Base-by-base conservation (phyloP, 83 land plant species). In the Thuja plicata region DNA sequence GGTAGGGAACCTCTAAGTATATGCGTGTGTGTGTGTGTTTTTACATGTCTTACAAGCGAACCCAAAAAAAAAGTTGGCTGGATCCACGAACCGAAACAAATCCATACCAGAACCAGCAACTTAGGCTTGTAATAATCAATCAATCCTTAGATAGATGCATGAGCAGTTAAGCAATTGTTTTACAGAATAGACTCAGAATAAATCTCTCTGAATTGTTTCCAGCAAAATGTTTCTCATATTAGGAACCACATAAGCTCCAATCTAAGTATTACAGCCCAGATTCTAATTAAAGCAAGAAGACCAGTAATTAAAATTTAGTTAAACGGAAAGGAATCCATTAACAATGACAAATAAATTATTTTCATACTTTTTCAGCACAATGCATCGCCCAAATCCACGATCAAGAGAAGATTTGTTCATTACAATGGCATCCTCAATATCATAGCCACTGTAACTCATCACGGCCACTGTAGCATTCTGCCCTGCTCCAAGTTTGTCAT, bases 381-480 rank as follows among this genome's bases (percentile, higher is more conserved):
- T 96, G 86, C 99, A 98, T 32, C 99, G 99, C 19, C 99, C 99
- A 93, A 98, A 98, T 16, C 99, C 99, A 88, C 99, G 96, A 91
- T 98, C 99, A 78, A 98, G 91, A 88, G 99, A 98, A n/a, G 99
- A 92, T 79, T 98, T 98, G 88, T 98, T 98, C 99, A 98, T 97
- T 38, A 98, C 99, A 73, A 98, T 98, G 1, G 99, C 99, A 95
- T 98, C 99, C 90, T 98, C 99, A 90, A 98, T 98, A 88, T 98
- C 99, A 91, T 98, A 98, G 84, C 99, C 99, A 94, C 99, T 98
- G 87, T 97, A 98, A 88, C 99, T 98, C 99, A 98, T 98, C 46
- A 98, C 99, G 86, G 99, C 99, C 84, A 98, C 99, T 81, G 98
- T 98, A 87, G 99, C 99, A 95, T 98, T 98, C 90, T 98, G 99